Evolutionary conservation across 1,139 yeast genomes (phyloP), one percentile per base, ranked within the genome.

Genomic region (Geotrichum australiense): DNA sequence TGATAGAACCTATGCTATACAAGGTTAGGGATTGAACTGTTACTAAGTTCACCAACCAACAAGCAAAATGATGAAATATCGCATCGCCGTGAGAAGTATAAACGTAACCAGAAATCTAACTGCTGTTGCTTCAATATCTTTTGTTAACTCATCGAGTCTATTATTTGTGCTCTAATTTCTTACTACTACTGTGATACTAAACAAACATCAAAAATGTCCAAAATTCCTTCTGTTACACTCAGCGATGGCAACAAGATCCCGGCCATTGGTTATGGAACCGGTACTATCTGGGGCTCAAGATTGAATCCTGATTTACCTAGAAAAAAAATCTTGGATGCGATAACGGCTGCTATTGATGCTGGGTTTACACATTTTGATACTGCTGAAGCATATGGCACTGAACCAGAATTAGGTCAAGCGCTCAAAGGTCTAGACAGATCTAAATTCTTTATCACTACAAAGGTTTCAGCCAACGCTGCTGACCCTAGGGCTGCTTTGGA

Each of bases 371-470:
- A 78, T 55, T 64, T 80, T 42, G 87, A 80, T 54, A 73, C 75
- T 23, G 87, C 87, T n/a, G 81, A 78, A 52, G 61, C 67, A 24
- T 80, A 80, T 57, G 69, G 73, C 39, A 80, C 83, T 2, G 78
- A 77, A 49, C 69, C 68, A 1, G 86, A 78, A 56, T 64, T 78
- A 15, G 78, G 76, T 4, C 68, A 58, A 34, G 85, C 81, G 4
- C 23, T 31, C 7, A 0, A 53, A 76, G 36, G 64, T 63, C 21
- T 23, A 25, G 18, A 18, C 19, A 68, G 80, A 55, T 61, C 63
- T 18, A 62, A 71, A 38, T 53, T 74, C n/a, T 75, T 68, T 58
- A 55, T 74, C 47, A 73, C 79, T 32, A 71, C 73, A 48, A 75
- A 74, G 57, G 55, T 53, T 30, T 59, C 58, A 54, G 37, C 68